phyloP scores from a whole-genome alignment of 73 alveolate genomes.

The Tetrahymena thermophila region DNA sequence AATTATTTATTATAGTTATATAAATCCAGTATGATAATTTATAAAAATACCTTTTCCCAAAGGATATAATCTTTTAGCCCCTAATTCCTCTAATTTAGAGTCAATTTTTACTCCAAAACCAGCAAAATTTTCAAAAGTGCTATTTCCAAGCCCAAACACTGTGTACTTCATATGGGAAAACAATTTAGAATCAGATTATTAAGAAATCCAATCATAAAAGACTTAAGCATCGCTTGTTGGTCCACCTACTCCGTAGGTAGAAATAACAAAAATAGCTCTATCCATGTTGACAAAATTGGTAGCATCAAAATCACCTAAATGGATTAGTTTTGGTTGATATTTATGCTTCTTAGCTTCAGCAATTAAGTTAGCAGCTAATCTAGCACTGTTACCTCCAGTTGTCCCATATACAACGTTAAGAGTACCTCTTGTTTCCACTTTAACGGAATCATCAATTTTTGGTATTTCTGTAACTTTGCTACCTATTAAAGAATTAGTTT shows the following conservation, averaged over 20 bases:
- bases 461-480: not conserved
- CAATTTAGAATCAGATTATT: not conserved
- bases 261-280: constrained; percentile 13
- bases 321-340: constrained; percentile 31
- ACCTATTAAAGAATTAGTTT: not conserved
- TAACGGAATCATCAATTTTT: not conserved
- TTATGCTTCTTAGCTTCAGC: constrained; percentile 15
- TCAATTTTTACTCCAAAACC: constrained; percentile 33
- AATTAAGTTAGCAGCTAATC: constrained; percentile 21
- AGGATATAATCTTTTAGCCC: constrained; percentile 22
- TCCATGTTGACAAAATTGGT: not conserved
- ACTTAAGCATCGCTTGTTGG: constrained; percentile 39
- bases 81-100: constrained; percentile 13
- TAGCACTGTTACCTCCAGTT: constrained; percentile 32
- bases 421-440: constrained; percentile 21
- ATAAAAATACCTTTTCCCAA: constrained; percentile 13
- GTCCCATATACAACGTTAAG: constrained; percentile 25
- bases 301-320: constrained; percentile 32
- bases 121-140: constrained; percentile 29
- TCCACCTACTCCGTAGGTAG: constrained; percentile 42
- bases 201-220: constrained; percentile 15
- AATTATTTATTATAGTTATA: no score
- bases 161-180: not conserved
- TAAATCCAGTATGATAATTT: not conserved
- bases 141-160: constrained; percentile 38